These are phyloP conservation scores for Fusarium musae DNA, from an alignment of 2,329 filamentous ascomycete species.

Conservation along the genomic window DNA sequence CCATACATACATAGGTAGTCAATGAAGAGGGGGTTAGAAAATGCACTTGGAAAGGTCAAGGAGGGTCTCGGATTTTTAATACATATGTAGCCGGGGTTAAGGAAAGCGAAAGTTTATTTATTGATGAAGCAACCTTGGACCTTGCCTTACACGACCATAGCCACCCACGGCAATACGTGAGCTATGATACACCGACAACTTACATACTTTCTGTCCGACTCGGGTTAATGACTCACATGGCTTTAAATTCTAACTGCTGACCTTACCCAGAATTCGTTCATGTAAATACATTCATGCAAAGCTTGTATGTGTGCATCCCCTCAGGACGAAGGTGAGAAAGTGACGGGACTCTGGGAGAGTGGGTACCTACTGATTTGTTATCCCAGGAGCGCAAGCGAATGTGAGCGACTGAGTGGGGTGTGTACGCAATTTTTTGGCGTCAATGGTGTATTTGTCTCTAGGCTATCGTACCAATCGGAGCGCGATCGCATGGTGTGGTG, in stretches of 20 bases:
- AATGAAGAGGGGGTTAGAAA: not conserved
- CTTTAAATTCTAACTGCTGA: not conserved
- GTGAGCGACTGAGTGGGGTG: slow-evolving; percentile 17
- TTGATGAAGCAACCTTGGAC: not conserved
- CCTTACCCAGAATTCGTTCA: not conserved
- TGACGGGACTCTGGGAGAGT: slow-evolving; percentile 23
- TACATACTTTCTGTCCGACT: not conserved
- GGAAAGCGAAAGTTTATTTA: not conserved
- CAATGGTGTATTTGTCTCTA: slow-evolving; percentile 30
- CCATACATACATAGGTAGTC: not conserved
- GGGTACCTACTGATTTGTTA: slow-evolving; percentile 2
- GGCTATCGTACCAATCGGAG: slow-evolving; percentile 50
- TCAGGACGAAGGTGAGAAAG: not conserved
- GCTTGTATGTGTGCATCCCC: not conserved
- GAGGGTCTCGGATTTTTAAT: not conserved
- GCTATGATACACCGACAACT: not conserved
- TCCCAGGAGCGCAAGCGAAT: not conserved
- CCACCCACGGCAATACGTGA: not conserved
- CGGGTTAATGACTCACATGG: not conserved
- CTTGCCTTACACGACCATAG: not conserved
- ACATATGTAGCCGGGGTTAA: not conserved
- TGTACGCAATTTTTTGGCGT: slow-evolving; percentile 36
- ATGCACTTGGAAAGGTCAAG: not conserved
- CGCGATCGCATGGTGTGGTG: slow-evolving; percentile 45
- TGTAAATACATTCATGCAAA: not conserved